Evolutionary conservation across 1,284 basidiomycete genomes (phyloP), one percentile per base, ranked within the genome.

Genomic region (Cronartium quercuum): DNA sequence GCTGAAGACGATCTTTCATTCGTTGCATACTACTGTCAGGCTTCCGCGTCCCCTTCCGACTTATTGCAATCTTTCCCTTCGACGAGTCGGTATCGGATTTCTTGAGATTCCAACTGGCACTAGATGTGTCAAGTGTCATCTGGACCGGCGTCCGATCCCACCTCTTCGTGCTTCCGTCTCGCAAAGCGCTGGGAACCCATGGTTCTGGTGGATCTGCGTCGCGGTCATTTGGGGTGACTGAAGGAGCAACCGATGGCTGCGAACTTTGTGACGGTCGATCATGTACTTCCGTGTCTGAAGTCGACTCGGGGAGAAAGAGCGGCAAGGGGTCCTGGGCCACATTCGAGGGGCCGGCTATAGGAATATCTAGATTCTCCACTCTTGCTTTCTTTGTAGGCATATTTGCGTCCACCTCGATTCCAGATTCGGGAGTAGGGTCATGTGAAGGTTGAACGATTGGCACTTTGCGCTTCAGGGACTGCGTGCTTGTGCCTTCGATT

Each of bases 101-200:
- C 2, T 21, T 66, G 9, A 65, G 10, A 58, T 62, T 75, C 73
- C 73, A 75, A 61, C 73, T 75, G 2, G 73, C 65, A 40, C 73
- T 35, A 9, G 65, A 75, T 38, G 73, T 75, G 34, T 66, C 66
- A n/a, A 75, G 34, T 18, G 66, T 75, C 66, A 67, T 67, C 42
- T 75, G 73, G 29, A 75, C 60, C 9, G 51, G 15, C 12, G 42
- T 75, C 3, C n/a, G 55, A 29, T 64, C 34, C 12, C 21, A 40
- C 15, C 47, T 40, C 18, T 21, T 21, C 35, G 9, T 21, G 12
- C 35, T 6, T 37, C 60, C 65, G n/a, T 41, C 40, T 35, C 73
- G 44, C 40, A 75, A 34, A 34, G 38, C 29, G 38, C 73, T 75
- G 18, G 73, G 73, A 41, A 75, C 18, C 73, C 73, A 75, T 29